Percentiles rank a stretch among this genome's conserved stretches.
phyloP scores from a whole-genome alignment of 169 alveolate genomes.

The Cryptosporidium ryanae region DNA sequence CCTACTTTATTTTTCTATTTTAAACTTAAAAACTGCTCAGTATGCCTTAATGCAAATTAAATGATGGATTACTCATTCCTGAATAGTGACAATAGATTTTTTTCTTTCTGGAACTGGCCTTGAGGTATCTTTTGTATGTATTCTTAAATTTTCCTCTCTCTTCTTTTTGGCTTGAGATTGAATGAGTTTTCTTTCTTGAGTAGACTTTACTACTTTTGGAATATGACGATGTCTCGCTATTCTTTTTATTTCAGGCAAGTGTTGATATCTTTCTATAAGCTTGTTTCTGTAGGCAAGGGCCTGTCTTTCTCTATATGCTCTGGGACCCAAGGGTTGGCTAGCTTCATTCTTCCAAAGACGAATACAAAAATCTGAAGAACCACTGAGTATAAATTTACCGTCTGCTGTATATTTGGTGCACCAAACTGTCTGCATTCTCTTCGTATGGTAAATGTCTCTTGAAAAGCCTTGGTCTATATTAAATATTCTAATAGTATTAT shows the following conservation, averaged over 20 bases:
- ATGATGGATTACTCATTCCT: not conserved
- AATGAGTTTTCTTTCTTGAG: slow-evolving; percentile 79
- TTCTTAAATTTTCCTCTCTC: slow-evolving; percentile 77
- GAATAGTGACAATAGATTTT: slow-evolving; percentile 36
- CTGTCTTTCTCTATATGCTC: slow-evolving; percentile 82
- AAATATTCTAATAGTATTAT: slow-evolving; percentile 96
- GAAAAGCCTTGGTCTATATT: slow-evolving; percentile 90
- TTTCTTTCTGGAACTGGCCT: slow-evolving; percentile 67
- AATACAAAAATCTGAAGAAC: slow-evolving; percentile 96
- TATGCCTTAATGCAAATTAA: too few species aligned
- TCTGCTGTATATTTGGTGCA: slow-evolving; percentile 93
- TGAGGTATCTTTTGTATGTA: slow-evolving; percentile 34
- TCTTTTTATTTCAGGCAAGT: slow-evolving; percentile 87
- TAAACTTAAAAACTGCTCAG: too few species aligned
- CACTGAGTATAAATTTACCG: slow-evolving; percentile 93
- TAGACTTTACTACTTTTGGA: slow-evolving; percentile 85
- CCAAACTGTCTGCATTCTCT: slow-evolving; percentile 95
- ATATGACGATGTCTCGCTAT: slow-evolving; percentile 89
- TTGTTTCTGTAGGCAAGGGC: slow-evolving; percentile 87
- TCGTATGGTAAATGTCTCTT: slow-evolving; percentile 96
- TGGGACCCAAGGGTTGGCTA: slow-evolving; percentile 83
- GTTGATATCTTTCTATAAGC: slow-evolving; percentile 84
- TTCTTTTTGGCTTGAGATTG: slow-evolving; percentile 81
- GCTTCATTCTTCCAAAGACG: slow-evolving; percentile 97
- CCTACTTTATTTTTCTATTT: too few species aligned